phyloP scores from a whole-genome alignment of 768 basidiomycete species.

The Russula sp. region DNA sequence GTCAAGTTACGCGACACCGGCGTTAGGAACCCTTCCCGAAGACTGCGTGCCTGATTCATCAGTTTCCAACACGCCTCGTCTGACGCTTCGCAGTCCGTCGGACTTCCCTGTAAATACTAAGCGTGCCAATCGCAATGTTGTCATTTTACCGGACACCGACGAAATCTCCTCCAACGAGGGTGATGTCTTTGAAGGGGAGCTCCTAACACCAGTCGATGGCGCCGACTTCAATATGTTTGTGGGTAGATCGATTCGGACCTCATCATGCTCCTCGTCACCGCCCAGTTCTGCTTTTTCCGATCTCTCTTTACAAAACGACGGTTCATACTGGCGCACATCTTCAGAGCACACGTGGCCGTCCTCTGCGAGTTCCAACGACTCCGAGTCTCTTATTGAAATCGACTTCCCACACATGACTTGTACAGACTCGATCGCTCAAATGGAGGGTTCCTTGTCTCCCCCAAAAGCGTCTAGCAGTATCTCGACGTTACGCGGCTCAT shows the following conservation, averaged over 20 bases:
- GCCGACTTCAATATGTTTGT: slow-evolving; percentile 7
- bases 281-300: slow-evolving; percentile 21
- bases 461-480: background rate
- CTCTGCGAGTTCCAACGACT: slow-evolving; percentile 21
- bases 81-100: slow-evolving; percentile 32
- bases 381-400: slow-evolving; percentile 28
- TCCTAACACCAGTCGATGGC: slow-evolving; percentile 12
- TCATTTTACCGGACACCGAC: slow-evolving; percentile 30
- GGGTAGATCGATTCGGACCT: background rate
- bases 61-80: slow-evolving; percentile 24
- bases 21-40: slow-evolving; percentile 52
- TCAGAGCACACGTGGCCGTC: slow-evolving; percentile 26
- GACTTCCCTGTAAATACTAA: slow-evolving; percentile 31
- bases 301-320: slow-evolving; percentile 31
- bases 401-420: slow-evolving; percentile 18
- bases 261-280: slow-evolving; percentile 30
- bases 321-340: slow-evolving; percentile 34
- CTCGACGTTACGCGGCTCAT: background rate
- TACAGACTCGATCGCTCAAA: slow-evolving; percentile 2
- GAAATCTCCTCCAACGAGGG: slow-evolving; percentile 18
- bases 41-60: slow-evolving; percentile 42
- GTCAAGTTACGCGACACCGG: slow-evolving; percentile 22
- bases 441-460: background rate
- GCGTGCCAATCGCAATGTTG: slow-evolving; percentile 33
- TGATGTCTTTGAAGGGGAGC: slow-evolving; percentile 18